These are phyloP conservation scores for Aspergillus awamori DNA, from an alignment of 2,329 filamentous ascomycete species.

Conservation along the genomic window DNA sequence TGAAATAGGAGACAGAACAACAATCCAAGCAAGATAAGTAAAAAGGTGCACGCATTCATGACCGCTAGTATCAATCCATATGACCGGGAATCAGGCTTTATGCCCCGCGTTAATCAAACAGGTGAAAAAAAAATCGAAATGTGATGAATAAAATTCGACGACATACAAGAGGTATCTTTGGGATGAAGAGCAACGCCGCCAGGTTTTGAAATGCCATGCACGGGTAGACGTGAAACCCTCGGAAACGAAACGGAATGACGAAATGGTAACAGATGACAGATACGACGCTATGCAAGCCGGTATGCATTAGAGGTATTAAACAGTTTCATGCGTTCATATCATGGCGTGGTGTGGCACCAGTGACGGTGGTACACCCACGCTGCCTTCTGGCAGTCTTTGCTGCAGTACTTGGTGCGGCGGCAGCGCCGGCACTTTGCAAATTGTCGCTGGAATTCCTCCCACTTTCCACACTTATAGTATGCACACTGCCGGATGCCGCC, in stretches of 20 bases:
- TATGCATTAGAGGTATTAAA: constrained; percentile 39
- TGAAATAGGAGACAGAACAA: neutral
- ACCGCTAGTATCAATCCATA: constrained; percentile 25
- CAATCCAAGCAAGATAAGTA: neutral
- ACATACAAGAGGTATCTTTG: constrained; percentile 44
- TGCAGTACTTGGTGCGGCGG: constrained; percentile 97
- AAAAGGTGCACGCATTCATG: constrained; percentile 25
- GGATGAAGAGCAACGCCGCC: constrained; percentile 41
- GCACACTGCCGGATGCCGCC: constrained; percentile 96
- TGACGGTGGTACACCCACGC: constrained; percentile 98
- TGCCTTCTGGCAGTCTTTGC: constrained; percentile 98
- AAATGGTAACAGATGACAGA: constrained; percentile 28
- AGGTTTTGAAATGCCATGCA: constrained; percentile 43
- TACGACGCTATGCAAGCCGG: constrained; percentile 43
- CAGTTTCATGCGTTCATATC: constrained; percentile 32
- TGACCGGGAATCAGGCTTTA: constrained; percentile 19
- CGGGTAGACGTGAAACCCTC: constrained; percentile 32
- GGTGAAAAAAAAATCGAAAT: neutral
- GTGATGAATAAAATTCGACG: constrained; percentile 20
- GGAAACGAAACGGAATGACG: constrained; percentile 30
- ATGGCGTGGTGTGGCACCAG: constrained; percentile 70
- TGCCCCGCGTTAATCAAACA: constrained; percentile 25
- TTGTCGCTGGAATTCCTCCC: constrained; percentile 94
- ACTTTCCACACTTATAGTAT: constrained; percentile 97
- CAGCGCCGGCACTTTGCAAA: constrained; percentile 98